Evolutionary conservation across 2,329 filamentous ascomycete species (phyloP).

Genomic region (Esteya vermicola): DNA sequence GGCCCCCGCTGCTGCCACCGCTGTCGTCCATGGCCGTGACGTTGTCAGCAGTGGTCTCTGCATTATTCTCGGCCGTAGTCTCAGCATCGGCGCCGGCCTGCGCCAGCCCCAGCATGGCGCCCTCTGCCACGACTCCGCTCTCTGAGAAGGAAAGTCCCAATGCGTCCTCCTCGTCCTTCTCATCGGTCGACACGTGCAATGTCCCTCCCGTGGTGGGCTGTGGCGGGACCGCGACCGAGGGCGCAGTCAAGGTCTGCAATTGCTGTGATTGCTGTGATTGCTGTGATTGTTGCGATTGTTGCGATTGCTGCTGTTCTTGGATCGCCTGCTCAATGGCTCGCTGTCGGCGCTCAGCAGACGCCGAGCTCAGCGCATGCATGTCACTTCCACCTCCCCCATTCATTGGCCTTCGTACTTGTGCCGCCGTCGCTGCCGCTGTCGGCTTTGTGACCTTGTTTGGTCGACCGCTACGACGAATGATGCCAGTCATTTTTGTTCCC

Average conservation of each 20-base stretch:
- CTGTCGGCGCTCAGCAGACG: neutral
- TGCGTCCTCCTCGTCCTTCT: neutral
- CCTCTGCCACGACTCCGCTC: too few relatives aligned
- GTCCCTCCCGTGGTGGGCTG: too few relatives aligned
- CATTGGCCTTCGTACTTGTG: constrained; percentile 10
- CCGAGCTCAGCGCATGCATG: neutral
- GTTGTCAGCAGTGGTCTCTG: too few relatives aligned
- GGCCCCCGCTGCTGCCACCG: neutral
- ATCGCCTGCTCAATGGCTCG: constrained; percentile 7
- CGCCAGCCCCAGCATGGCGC: too few relatives aligned
- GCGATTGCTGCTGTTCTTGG: constrained; percentile 8
- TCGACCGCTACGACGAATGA: constrained; percentile 23
- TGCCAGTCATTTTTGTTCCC: constrained; percentile 18
- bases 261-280: neutral
- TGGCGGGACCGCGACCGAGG: too few relatives aligned
- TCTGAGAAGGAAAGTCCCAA: too few relatives aligned
- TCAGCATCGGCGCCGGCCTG: too few relatives aligned
- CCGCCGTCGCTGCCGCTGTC: constrained; percentile 9
- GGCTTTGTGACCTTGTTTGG: constrained; percentile 30
- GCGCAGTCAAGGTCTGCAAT: neutral
- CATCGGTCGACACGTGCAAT: neutral
- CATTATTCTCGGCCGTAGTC: too few relatives aligned
- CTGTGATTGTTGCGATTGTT: constrained; percentile 8
- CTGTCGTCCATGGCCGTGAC: too few relatives aligned
- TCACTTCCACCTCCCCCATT: constrained; percentile 5